Evolutionary conservation across 2,329 filamentous ascomycete species (phyloP), one percentile per base, ranked within the genome.

Genomic region (Stemphylium beticola): DNA sequence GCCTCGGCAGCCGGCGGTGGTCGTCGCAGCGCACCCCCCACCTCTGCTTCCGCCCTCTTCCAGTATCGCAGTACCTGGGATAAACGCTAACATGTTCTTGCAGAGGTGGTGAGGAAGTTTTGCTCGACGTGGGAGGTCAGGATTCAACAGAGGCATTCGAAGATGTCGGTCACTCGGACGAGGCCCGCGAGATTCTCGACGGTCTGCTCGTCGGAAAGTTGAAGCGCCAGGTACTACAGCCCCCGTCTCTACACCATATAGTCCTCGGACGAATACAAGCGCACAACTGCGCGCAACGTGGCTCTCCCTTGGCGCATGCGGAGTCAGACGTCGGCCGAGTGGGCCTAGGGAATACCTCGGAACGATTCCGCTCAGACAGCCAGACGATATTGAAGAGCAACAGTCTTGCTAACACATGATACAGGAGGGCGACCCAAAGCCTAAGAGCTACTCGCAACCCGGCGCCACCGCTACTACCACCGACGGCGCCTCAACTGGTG

Each of bases 101-200:
- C 74, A 98, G 95, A 71, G 95, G 95, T 83, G 95, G 95, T 81
- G 95, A 99, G 82, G 95, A 99, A 82, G 95, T 99, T 68, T 83
- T 99, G 61, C 89, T 99, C 67, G 95, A 99, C 68, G 93, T 98
- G 62, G 95, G 84, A 73, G 95, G 95, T 67, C 93, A 96, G 81
- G 95, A 99, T 79, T 90, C 91, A 72, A 96, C 93, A 69, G 95
- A 98, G 81, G 93, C 95, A 59, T 99, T 99, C 76, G 95, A 99
- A 83, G 95, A 99, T 79, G 95, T 99, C 73, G 95, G 95, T 74
- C 95, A 99, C 89, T 96, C 91, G 72, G 95, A 99, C 79, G 95
- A 99, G 84, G 95, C 95, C 66, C 89, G 95, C 66, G 93, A 98
- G 82, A 93, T 96, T 66, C 87, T 99, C 53, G 87, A 89, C 0